Evolutionary conservation across 2,329 filamentous ascomycete genomes (phyloP), one percentile per base, ranked within the genome.

Genomic region (Diaporthe sp.): DNA sequence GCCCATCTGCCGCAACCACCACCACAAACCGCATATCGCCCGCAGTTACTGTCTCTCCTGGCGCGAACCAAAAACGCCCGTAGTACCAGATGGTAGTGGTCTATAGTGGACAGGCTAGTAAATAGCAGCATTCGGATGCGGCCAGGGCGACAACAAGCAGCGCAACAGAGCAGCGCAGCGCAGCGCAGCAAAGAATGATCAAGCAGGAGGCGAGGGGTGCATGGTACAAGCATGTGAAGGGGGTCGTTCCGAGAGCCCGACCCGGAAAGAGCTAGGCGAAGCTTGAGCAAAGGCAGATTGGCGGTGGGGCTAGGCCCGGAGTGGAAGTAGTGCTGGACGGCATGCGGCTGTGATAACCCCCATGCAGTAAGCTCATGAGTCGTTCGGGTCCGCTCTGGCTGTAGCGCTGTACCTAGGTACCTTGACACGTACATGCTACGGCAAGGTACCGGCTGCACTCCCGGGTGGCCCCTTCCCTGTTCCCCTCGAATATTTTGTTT

Each of bases 401-500:
- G 71, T 58, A 63, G 25, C n/a, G 5, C 15, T 4, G 37, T 63
- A 28, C 37, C n/a, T 6, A 28, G 15, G 61, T 65, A 49, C 71
- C 42, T 51, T 49, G 34, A 44, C 71, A 20, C 44, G 34, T 25
- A 31, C 25, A n/a, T 65, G 37, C 49, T n/a, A 31, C 47, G 44
- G 57, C 71, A n/a, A 63, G 71, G 71, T 73, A 65, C 58, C 58
- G 25, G 58, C 49, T 44, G 71, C n/a, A 31, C 25, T 55, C 58
- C 71, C 49, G 42, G 71, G 44, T 13, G n/a, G 49, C 34, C 58
- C 42, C 47, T 53, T 39, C 65, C 65, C 49, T 70, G 65, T 65
- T 47, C 31, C 71, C 31, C 58, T 73, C 71, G 51, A 73, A 55
- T 70, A 39, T 73, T 55, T 73, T 73, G 58, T 63, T 73, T 73